phyloP scores from a whole-genome alignment of 2,329 filamentous ascomycete genomes.

The Pseudopyricularia javanii region DNA sequence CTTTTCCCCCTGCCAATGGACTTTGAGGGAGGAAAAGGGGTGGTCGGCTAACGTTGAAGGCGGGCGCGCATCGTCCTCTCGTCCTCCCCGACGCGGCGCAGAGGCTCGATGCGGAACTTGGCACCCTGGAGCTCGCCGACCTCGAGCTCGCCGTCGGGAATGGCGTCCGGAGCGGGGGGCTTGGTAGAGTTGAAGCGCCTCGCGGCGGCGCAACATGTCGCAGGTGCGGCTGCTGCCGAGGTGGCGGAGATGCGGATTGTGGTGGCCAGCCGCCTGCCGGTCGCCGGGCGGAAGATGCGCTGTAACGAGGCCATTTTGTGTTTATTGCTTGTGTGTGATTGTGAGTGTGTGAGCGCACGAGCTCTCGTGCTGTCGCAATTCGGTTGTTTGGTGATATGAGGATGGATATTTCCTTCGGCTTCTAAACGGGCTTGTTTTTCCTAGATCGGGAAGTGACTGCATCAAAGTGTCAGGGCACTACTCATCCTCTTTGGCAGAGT shows the following conservation, averaged over 20 bases:
- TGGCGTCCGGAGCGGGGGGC: slow-evolving; percentile 9
- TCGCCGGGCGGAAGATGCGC: slow-evolving; percentile 3
- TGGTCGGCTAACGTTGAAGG: slow-evolving; percentile 45
- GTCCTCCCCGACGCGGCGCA: slow-evolving; percentile 75
- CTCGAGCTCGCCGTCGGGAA: slow-evolving; percentile 45
- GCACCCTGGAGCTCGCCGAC: slow-evolving; percentile 83
- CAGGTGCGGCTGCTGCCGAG: not conserved
- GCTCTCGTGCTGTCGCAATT: not conserved
- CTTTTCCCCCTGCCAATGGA: not conserved
- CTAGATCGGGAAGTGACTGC: no score
- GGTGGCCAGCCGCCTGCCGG: slow-evolving; percentile 8
- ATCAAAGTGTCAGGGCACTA: not conserved
- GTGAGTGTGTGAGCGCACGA: not conserved
- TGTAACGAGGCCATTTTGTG: slow-evolving; percentile 2
- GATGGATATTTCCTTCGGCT: not conserved
- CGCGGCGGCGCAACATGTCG: slow-evolving; percentile 1
- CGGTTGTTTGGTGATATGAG: not conserved
- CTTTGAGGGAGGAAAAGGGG: not conserved
- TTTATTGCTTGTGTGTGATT: not conserved
- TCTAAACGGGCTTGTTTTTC: no score
- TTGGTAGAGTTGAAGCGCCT: slow-evolving; percentile 1
- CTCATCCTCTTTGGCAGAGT: not conserved
- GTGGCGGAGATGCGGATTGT: slow-evolving; percentile 2
- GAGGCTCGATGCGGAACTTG: slow-evolving; percentile 79
- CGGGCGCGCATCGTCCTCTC: slow-evolving; percentile 76